Evolutionary conservation across 805 yeast species (phyloP).

Genomic region (Kazachstania kunashirensis): DNA sequence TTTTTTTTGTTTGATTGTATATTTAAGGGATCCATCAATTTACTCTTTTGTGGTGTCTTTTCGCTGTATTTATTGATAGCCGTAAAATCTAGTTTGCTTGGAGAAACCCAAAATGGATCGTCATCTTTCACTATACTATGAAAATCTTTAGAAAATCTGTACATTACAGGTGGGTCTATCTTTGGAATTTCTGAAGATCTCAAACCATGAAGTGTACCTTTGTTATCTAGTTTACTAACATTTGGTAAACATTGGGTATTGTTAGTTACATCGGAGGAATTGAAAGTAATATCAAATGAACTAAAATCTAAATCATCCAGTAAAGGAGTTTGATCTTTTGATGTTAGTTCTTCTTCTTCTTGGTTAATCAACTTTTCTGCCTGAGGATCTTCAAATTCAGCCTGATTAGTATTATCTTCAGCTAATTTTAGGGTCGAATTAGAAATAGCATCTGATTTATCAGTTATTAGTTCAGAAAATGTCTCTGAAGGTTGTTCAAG

Average conservation of each 20-base stretch:
- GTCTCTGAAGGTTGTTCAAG: slow-evolving; percentile 6
- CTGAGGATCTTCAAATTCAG: not conserved
- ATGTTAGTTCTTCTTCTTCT: not conserved
- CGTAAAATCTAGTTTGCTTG: slow-evolving; percentile 23
- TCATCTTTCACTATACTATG: slow-evolving; percentile 12
- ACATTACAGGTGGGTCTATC: slow-evolving; percentile 6
- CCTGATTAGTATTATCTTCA: not conserved
- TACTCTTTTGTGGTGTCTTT: not conserved
- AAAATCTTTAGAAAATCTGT: slow-evolving; percentile 8
- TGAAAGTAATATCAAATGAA: slow-evolving; percentile 27
- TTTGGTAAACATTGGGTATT: not conserved
- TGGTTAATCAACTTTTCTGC: not conserved
- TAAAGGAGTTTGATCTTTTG: too few relatives aligned
- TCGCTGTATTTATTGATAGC: slow-evolving; percentile 9
- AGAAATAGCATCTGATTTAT: not conserved
- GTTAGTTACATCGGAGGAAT: slow-evolving; percentile 6
- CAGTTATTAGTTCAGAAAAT: slow-evolving; percentile 3
- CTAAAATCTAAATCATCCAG: slow-evolving; percentile 27
- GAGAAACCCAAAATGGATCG: slow-evolving; percentile 30
- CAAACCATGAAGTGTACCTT: not conserved
- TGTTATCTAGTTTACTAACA: not conserved
- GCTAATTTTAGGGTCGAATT: not conserved
- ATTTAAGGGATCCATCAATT: not conserved
- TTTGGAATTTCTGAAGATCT: not conserved
- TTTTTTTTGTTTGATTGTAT: not conserved